Percentiles rank a stretch among this genome's conserved stretches.
Evolutionary conservation across 345 rosid genomes (phyloP).

Genomic region (Stellera chamaejasme): DNA sequence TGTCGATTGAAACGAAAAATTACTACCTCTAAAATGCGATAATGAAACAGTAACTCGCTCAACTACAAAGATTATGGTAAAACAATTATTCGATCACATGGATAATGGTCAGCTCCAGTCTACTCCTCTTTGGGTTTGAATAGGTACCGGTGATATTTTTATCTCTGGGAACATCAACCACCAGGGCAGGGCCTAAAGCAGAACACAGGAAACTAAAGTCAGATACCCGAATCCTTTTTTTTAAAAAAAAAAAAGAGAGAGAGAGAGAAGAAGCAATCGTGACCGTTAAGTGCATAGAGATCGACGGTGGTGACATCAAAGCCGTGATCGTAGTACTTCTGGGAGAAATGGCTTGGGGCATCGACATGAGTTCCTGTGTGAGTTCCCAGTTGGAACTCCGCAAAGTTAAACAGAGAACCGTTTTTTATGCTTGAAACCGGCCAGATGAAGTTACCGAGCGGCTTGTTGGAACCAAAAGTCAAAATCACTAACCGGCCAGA

Average conservation of each 20-base stretch:
- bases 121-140: background rate
- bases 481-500: too few species aligned
- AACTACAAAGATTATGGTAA: background rate
- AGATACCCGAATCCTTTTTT: too few species aligned
- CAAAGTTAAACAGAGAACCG: constrained; percentile 24
- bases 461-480: constrained; percentile 20
- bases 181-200: constrained; percentile 20
- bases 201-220: background rate
- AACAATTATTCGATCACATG: too few species aligned
- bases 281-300: constrained; percentile 29
- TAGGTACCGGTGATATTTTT: constrained; percentile 40
- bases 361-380: constrained; percentile 55
- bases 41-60: too few species aligned
- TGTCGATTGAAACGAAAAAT: background rate
- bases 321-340: constrained; percentile 38
- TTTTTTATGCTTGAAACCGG: constrained; percentile 36
- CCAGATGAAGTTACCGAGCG: constrained; percentile 32
- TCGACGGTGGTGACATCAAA: constrained; percentile 37
- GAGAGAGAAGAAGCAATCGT: background rate
- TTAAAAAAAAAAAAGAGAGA: too few species aligned
- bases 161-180: constrained; percentile 31
- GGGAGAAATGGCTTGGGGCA: constrained; percentile 41
- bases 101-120: too few species aligned
- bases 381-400: constrained; percentile 27
- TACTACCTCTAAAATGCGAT: background rate